These are phyloP conservation scores for Pharus latifolius DNA, from an alignment of 176 grass and related monocot genomes.

Conservation along the genomic window DNA sequence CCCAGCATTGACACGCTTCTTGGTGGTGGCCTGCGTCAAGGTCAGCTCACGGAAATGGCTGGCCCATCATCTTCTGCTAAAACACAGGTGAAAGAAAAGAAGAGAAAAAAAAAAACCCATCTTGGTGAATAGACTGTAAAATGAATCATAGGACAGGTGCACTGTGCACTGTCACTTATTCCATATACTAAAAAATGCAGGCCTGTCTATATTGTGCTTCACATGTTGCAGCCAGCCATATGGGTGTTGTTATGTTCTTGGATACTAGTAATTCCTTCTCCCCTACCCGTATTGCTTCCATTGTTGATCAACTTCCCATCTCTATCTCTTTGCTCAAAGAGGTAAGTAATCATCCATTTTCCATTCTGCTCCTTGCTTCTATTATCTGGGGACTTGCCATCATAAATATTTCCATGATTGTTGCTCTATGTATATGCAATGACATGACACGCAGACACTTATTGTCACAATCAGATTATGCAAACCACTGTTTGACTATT, in stretches of 20 bases:
- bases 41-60: conserved; percentile 64
- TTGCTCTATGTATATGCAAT: neutral
- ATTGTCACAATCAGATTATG: neutral
- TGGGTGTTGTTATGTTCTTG: conserved; percentile 60
- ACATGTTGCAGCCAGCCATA: conserved; percentile 38
- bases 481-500: neutral
- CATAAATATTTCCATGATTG: neutral
- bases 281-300: conserved; percentile 34
- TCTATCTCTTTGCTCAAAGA: conserved; percentile 17
- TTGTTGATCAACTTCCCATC: conserved; percentile 30
- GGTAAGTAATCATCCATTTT: conserved; percentile 15
- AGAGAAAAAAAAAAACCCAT: no score
- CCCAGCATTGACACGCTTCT: conserved; percentile 78
- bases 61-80: conserved; percentile 84
- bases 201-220: conserved; percentile 62
- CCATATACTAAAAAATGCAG: conserved; percentile 33
- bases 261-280: conserved; percentile 94
- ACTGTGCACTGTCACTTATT: neutral
- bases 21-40: conserved; percentile 63
- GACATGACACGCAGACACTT: no score
- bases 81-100: conserved; percentile 42
- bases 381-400: neutral
- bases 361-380: neutral
- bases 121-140: neutral
- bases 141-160: neutral